Evolutionary conservation across 495 filamentous ascomycete species (phyloP), one percentile per base, ranked within the genome.

Genomic region (Darksidea phi): DNA sequence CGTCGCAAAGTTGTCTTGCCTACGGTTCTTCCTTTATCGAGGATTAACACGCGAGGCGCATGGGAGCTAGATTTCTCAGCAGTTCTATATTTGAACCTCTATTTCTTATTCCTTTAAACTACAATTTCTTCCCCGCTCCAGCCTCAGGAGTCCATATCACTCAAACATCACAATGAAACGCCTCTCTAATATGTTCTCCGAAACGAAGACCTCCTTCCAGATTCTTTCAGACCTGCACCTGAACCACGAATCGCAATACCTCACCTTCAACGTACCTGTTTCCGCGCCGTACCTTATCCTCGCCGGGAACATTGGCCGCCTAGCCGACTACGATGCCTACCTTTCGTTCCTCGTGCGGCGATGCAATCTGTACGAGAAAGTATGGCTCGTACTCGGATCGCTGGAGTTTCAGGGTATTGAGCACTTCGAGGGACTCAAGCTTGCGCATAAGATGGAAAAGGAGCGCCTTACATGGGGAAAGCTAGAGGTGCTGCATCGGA

Each of bases 161-260:
- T 38, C 17, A 10, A 8, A 18, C 18, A n/a, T 47, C 6, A 34
- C 15, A 23, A 63, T 63, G 59, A 56, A 51, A 18, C 59, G 59
- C 0, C 43, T 63, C 53, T 57, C 59, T 10, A 28, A 42, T 18
- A 28, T 63, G 49, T 57, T 67, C 54, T 56, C 41, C 25, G 17
- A 25, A 8, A 25, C 45, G 24, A 51, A 50, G 17, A 48, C 58
- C 5, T 20, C 58, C 4, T 80, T 84, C 61, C 80, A 84, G 66
- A 61, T 82, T 34, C 70, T 84, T 37, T 84, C 82, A 11, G 81
- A 86, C 53, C 79, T 85, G 0, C 81, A 86, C 66, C 79, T 85
- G 0, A 82, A 85, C 56, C 52, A 83, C 25, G 75, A 75, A 6
- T 72, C 75, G 45, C 79, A 82, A 68, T 85, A 84, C 54, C 52